phyloP scores from a whole-genome alignment of 2,329 filamentous ascomycete species.

The Sporothrix inflata region DNA sequence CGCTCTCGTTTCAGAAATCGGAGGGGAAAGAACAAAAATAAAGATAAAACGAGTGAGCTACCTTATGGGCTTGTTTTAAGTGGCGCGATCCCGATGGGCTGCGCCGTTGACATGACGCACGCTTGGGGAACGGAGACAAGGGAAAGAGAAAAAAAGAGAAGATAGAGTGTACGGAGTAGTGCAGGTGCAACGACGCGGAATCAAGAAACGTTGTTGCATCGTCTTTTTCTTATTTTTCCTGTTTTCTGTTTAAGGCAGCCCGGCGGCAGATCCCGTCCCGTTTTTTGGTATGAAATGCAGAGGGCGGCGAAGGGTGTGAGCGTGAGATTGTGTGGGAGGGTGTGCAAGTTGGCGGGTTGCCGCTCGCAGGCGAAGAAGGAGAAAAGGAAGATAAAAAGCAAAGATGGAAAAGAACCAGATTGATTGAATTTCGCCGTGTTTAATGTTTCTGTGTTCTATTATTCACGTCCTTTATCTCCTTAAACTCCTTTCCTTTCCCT shows the following conservation, averaged over 20 bases:
- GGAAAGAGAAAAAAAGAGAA: neutral
- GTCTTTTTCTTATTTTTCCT: neutral
- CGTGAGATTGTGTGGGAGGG: neutral
- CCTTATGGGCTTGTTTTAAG: neutral
- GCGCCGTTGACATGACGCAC: conserved; percentile 15
- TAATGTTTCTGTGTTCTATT: neutral
- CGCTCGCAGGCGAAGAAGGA: neutral
- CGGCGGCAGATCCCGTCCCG: conserved; percentile 20
- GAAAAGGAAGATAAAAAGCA: neutral
- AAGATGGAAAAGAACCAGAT: neutral
- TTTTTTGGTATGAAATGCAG: conserved; percentile 10
- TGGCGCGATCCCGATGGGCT: conserved; percentile 7
- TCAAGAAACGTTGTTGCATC: conserved; percentile 10
- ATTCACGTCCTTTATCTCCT: neutral
- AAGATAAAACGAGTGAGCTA: neutral
- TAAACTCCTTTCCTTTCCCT: neutral
- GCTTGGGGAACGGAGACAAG: neutral
- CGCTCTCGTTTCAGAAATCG: conserved; percentile 9
- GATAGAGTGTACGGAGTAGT: neutral
- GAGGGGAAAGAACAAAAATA: neutral
- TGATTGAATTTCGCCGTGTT: neutral
- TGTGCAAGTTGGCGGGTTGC: neutral
- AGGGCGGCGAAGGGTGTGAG: neutral
- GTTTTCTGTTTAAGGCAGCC: neutral
- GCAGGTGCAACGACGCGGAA: neutral